phyloP scores from a whole-genome alignment of 2,329 filamentous ascomycete species.

The Sarocladiaceae sp. region DNA sequence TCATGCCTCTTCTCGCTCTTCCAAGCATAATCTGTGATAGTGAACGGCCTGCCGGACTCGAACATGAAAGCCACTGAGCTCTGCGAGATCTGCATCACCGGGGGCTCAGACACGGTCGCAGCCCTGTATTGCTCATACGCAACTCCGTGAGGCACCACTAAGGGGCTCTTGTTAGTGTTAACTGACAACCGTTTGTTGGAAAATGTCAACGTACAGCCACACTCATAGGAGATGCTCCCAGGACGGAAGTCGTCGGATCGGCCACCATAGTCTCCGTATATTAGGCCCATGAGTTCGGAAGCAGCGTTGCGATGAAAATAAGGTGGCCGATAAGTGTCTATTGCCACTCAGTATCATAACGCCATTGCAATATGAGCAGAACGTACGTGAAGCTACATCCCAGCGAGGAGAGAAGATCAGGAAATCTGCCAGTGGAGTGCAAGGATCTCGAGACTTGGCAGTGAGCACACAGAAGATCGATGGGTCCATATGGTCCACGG shows the following conservation, averaged over 20 bases:
- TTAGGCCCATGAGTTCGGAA: conserved; percentile 50
- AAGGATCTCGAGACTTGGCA: conserved; percentile 45
- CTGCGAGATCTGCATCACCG: conserved; percentile 37
- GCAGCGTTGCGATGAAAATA: conserved; percentile 60
- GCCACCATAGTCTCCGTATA: conserved; percentile 27
- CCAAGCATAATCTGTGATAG: conserved; percentile 50
- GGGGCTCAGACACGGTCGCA: conserved; percentile 37
- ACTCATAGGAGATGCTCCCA: conserved; percentile 36
- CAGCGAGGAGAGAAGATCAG: conserved; percentile 62
- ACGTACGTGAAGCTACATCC: conserved; percentile 40
- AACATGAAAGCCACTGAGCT: conserved; percentile 45
- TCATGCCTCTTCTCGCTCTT: conserved; percentile 30
- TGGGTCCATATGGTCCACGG: conserved; percentile 60
- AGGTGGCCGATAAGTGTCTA: conserved; percentile 56
- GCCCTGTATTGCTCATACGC: conserved; percentile 41
- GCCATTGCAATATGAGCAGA: neutral
- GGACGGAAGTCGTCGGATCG: conserved; percentile 35
- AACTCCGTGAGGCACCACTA: conserved; percentile 41
- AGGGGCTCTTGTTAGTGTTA: neutral
- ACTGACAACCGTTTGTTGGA: neutral
- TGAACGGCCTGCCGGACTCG: conserved; percentile 46
- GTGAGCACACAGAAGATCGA: conserved; percentile 61
- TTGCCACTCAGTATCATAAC: conserved; percentile 14
- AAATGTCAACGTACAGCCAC: conserved; percentile 13
- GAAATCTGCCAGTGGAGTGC: conserved; percentile 55